Percentiles rank a stretch among this genome's conserved stretches.
phyloP scores from a whole-genome alignment of 371 early-diverging fungal species.

The Gilbertella persicaria region DNA sequence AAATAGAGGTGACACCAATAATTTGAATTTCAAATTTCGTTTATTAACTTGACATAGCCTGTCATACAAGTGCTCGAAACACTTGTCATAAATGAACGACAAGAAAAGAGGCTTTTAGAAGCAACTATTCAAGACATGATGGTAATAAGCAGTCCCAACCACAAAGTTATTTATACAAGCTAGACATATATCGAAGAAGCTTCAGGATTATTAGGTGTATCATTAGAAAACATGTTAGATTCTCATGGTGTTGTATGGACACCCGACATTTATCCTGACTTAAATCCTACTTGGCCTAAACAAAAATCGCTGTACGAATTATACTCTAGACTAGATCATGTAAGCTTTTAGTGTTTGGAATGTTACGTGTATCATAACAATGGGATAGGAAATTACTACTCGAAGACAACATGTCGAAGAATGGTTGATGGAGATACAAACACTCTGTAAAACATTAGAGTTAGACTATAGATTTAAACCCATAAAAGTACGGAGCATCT shows the following conservation, averaged over 20 bases:
- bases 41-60: conserved; percentile 4
- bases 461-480: conserved; percentile 14
- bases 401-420: conserved; percentile 21
- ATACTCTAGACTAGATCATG: conserved; percentile 21
- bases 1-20: conserved; percentile 16
- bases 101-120: conserved; percentile 28
- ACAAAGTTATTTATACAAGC: neutral
- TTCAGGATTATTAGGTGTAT: conserved; percentile 26
- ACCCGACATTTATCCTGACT: conserved; percentile 16
- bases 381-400: conserved; percentile 29
- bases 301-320: conserved; percentile 18
- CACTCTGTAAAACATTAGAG: conserved; percentile 17
- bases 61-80: conserved; percentile 21
- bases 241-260: conserved; percentile 10
- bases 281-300: conserved; percentile 27
- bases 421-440: conserved; percentile 25
- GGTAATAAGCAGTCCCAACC: conserved; percentile 21
- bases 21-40: neutral
- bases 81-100: conserved; percentile 11
- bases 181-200: conserved; percentile 24
- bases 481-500: conserved; percentile 14
- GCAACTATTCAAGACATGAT: conserved; percentile 52
- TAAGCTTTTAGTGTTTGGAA: conserved; percentile 9
- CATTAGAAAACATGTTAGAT: conserved; percentile 26
- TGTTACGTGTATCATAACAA: no score